Conservation (phyloP, 1,139 yeast species). For the Taphrina pruni region DNA sequence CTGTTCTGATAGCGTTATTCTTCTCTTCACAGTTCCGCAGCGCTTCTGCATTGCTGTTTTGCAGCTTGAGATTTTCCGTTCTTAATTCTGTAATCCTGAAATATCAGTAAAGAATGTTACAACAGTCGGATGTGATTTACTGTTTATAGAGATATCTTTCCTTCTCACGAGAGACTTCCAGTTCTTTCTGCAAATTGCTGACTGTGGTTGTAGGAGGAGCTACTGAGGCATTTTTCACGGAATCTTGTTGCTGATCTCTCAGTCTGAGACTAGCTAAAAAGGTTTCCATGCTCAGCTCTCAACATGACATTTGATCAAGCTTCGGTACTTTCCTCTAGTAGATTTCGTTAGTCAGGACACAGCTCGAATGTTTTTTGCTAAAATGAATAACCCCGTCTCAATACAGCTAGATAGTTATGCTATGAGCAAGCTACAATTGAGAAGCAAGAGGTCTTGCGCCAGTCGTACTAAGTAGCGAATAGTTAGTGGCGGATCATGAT, state of each 20-base stretch:
- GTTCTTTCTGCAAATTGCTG: not conserved
- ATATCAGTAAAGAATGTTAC: not conserved
- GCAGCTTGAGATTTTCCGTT: not conserved
- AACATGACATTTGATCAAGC: no score
- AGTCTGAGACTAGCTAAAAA: not conserved
- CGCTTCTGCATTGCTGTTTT: slow-evolving; percentile 5
- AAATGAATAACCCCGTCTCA: no score
- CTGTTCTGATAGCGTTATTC: slow-evolving; percentile 16
- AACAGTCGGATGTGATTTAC: not conserved
- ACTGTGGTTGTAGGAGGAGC: not conserved
- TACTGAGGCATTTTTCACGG: no score
- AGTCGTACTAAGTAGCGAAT: no score
- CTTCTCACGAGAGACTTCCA: slow-evolving; percentile 2
- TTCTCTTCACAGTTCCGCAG: slow-evolving; percentile 11
- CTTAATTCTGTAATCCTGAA: not conserved
- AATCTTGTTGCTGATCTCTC: not conserved
- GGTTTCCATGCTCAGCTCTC: not conserved
- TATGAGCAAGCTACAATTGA: no score
- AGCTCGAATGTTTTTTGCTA: no score
- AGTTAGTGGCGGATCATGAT: no score
- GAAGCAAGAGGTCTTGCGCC: no score
- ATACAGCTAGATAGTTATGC: no score
- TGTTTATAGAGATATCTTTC: slow-evolving; percentile 8
- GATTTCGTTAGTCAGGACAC: no score
- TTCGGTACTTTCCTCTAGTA: no score